A percentile compares a stretch with the other conserved stretches of the same genome.
Evolutionary conservation across 768 basidiomycete species (phyloP).

Genomic region (Cystoderma amianthinum): DNA sequence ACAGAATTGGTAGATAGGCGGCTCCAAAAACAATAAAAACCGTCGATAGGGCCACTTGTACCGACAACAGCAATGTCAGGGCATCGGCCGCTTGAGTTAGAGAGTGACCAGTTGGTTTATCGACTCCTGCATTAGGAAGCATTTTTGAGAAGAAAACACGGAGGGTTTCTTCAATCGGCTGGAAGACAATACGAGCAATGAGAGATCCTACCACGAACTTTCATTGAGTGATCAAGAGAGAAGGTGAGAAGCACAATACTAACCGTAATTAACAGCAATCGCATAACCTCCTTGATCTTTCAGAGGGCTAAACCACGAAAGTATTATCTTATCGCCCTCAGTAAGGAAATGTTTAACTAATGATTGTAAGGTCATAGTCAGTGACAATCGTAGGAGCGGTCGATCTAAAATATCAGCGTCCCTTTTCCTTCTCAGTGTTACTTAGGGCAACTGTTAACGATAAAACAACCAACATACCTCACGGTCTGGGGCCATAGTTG

Average conservation of each 20-base stretch:
- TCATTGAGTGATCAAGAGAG: too few relatives aligned
- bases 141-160: constrained; percentile 83
- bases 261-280: constrained; percentile 92
- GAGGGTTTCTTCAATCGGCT: constrained; percentile 91
- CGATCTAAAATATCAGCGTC: constrained; percentile 19
- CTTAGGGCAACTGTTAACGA: background rate
- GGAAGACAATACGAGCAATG: constrained; percentile 87
- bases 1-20: constrained; percentile 62
- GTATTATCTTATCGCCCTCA: constrained; percentile 88
- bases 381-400: constrained; percentile 51
- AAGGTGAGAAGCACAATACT: too few relatives aligned
- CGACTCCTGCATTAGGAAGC: constrained; percentile 15
- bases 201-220: constrained; percentile 64
- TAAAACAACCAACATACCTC: constrained; percentile 6
- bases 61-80: constrained; percentile 53
- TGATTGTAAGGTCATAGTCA: constrained; percentile 84
- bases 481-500: constrained; percentile 23
- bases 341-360: constrained; percentile 92
- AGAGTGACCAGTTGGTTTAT: background rate
- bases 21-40: constrained; percentile 72
- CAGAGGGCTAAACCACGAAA: constrained; percentile 79
- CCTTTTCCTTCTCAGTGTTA: constrained; percentile 5
- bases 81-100: constrained; percentile 40
- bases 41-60: constrained; percentile 60
- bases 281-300: constrained; percentile 94